Base-by-base conservation (phyloP, 2,329 filamentous ascomycete species). In the Mycogone perniciosa region DNA sequence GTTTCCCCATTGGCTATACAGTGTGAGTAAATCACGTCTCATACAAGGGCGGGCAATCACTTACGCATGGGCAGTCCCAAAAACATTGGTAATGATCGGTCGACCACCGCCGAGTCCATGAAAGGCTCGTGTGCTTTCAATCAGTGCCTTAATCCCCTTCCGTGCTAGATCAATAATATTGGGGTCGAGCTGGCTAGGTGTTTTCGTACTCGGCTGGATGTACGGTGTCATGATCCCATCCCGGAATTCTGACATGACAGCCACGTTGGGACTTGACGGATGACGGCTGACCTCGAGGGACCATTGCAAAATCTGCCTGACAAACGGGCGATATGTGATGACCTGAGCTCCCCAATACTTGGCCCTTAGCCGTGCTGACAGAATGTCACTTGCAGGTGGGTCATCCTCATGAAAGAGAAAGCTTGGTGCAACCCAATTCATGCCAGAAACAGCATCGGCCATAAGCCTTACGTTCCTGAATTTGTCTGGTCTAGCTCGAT, bases 41-140 rank as follows among this genome's bases (percentile, higher is more conserved):
- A 11, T 8, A 4, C 11, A 20, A 51, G 43, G 34, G 11, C 11
- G 33, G 11, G 7, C 34, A 10, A 47, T 31, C 9, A 82, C 89
- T 81, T 86, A 95, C 88, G 91, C 91, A 76, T 96, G 91, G 56
- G 90, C 87, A n/a, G 92, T 97, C 46, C 92, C 91, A 69, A 96
- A 95, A 27, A 96, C 85, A 61, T 96, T 97, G n/a, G 92, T 97
- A 50, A 96, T 84, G 48, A 96, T 85, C 8, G 87, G 81, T 27
- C 89, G 81, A 54, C 79, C 69, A 13, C 71, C 68, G 10, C 79
- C 74, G 30, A 88, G 75, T 2, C 75, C 74, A 56, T 85, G 76
- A 64, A 97, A 95, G 1, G 90, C 89, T 50, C 83, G 79, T 0
- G 92, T 97, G 65, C 91, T 96, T 62, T 86, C 77, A 48, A 95